Evolutionary conservation across 192 early-diverging fungal genomes (phyloP).

Genomic region (Backusella morwellensis): DNA sequence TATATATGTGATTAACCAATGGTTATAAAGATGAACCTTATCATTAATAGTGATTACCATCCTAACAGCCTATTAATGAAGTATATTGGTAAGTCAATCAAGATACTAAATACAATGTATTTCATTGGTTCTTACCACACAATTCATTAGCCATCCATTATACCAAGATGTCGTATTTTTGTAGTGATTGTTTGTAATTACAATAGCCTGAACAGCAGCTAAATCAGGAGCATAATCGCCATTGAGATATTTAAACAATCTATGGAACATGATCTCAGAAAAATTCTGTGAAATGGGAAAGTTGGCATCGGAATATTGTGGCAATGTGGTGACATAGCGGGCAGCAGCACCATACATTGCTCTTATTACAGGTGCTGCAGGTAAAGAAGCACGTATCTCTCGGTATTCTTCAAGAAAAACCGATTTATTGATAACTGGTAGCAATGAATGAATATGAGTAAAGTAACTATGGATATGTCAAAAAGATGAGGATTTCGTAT

Average conservation of each 20-base stretch:
- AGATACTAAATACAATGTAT: neutral
- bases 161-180: slow-evolving; percentile 16
- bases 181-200: slow-evolving; percentile 30
- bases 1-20: neutral
- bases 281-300: neutral
- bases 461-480: slow-evolving; percentile 46
- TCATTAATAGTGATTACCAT: neutral
- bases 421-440: slow-evolving; percentile 67
- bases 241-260: neutral
- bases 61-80: slow-evolving; percentile 5
- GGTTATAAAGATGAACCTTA: neutral
- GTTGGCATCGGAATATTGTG: neutral
- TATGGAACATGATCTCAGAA: slow-evolving; percentile 12
- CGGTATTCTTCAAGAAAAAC: slow-evolving; percentile 52
- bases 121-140: slow-evolving; percentile 1
- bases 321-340: slow-evolving; percentile 25
- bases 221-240: slow-evolving; percentile 17
- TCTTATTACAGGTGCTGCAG: slow-evolving; percentile 25
- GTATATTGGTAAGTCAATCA: neutral
- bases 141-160: slow-evolving; percentile 29
- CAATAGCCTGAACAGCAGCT: slow-evolving; percentile 27
- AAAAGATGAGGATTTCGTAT: too few relatives aligned
- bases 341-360: slow-evolving; percentile 34
- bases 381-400: slow-evolving; percentile 16
- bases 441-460: slow-evolving; percentile 61